Base-by-base conservation (phyloP, 2,329 filamentous ascomycete genomes). In the Epichloe hybrida region DNA sequence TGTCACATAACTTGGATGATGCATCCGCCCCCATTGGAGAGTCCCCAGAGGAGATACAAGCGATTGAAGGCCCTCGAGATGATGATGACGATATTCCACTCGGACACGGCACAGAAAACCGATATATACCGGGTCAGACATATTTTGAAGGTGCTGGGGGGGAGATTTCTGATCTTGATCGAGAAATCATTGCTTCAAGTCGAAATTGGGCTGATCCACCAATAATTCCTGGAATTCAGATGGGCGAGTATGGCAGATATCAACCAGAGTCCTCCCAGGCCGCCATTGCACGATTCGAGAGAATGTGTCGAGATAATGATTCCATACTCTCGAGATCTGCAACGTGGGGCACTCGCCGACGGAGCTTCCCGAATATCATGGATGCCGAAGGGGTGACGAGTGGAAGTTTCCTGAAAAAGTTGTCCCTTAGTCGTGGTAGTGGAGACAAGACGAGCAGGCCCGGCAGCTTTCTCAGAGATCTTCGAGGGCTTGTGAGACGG, bases 291-390 rank as follows among this genome's bases (percentile, higher is more conserved):
- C 69, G 59, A 39, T 80, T 76, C 50, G 67, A 78, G 55, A 67
- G 66, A 11, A 70, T 76, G 68, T 74, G 68, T 50, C 70, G 69
- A 20, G 77, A 81, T 54, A 80, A 71, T 46, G 74, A 73, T 31
- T 83, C 80, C 0, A 69, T 82, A 11, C 64, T 81, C 9, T 84
- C 80, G 2, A 71, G 77, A 54, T 75, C 80, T 13, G 83, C 83
- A 17, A 88, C 84, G 0, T 81, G 84, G 73, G 84, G 84, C 15
- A 88, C 84, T 2, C 75, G 79, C 6, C 76, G 82, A 41, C 76
- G 77, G 52, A 84, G 83, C 62, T 70, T 84, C 46, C 79, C 82
- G 2, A 81, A 75, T 56, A 58, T 74, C 50, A 55, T 70, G 5
- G 80, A 70, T 21, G 56, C 64, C 12, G 62, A 83, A 38, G 79